These are phyloP conservation scores for Hanseniaspora pseudoguilliermondii DNA, from an alignment of 805 yeast species.

Conservation along the genomic window DNA sequence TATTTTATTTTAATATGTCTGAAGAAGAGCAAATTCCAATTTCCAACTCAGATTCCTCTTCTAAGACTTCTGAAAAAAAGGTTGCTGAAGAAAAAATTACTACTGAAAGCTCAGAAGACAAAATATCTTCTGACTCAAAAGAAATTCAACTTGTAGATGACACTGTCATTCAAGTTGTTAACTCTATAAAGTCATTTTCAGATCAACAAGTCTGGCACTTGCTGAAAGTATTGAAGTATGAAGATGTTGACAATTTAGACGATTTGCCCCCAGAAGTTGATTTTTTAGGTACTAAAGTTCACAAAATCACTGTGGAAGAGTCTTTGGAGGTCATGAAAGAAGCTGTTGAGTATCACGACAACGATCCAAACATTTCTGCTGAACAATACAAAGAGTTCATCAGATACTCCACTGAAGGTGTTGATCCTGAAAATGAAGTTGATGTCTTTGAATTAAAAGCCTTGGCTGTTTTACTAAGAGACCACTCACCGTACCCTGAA, in stretches of 20 bases:
- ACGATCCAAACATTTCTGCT: constrained; percentile 37
- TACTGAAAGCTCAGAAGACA: neutral
- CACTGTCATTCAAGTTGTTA: neutral
- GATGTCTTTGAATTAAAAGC: constrained; percentile 22
- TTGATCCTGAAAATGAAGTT: constrained; percentile 17
- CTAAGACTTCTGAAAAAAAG: neutral
- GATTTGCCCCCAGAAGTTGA: constrained; percentile 20
- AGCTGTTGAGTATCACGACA: constrained; percentile 33
- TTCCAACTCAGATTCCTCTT: neutral
- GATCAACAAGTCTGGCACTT: constrained; percentile 13
- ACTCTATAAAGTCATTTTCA: neutral
- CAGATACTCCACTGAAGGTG: constrained; percentile 22
- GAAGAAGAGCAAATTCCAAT: neutral
- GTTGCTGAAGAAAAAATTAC: neutral
- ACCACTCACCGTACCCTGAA: constrained; percentile 50
- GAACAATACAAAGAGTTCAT: constrained; percentile 29
- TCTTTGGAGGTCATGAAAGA: constrained; percentile 31
- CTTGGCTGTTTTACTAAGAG: constrained; percentile 30
- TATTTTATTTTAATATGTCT: neutral
- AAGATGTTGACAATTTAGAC: constrained; percentile 16
- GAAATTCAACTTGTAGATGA: neutral
- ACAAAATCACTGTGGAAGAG: constrained; percentile 28
- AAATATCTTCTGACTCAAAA: neutral
- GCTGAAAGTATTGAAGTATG: constrained; percentile 8
- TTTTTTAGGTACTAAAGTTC: constrained; percentile 33